A percentile compares a stretch with the other conserved stretches of the same genome.
Evolutionary conservation across 306 rosid species (phyloP).

Genomic region (Cicer pinnatifidum): DNA sequence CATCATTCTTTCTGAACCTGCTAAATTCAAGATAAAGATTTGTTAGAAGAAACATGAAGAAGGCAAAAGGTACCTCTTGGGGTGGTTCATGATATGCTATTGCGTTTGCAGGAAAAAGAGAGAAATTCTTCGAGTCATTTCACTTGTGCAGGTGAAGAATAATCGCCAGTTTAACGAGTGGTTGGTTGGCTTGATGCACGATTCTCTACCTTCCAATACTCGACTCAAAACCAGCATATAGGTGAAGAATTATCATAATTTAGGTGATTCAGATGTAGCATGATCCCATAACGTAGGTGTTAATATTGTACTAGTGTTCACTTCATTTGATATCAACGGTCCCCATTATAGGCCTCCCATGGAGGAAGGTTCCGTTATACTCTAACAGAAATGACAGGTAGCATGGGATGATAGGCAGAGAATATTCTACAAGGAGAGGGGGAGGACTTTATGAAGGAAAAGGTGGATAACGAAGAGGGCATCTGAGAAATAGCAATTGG

Average conservation of each 20-base stretch:
- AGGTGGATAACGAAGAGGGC: background rate
- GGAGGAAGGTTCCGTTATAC: background rate
- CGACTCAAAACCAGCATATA: too few relatives aligned
- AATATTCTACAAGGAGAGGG: background rate
- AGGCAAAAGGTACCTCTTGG: background rate
- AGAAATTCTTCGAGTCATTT: background rate
- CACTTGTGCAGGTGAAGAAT: conserved; percentile 1
- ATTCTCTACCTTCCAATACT: too few relatives aligned
- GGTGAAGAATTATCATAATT: background rate
- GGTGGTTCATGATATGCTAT: conserved; percentile 3
- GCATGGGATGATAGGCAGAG: background rate
- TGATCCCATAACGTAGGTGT: background rate
- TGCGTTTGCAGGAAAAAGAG: background rate
- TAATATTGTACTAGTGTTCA: background rate
- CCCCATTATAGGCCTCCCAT: too few relatives aligned
- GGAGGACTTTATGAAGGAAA: background rate
- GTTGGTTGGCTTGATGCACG: too few relatives aligned
- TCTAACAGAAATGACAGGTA: background rate
- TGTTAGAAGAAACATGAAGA: background rate
- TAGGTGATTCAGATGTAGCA: background rate
- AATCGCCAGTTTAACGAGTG: background rate
- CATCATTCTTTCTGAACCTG: background rate
- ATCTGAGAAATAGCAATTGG: background rate
- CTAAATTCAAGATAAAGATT: conserved; percentile 9
- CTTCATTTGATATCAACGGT: too few relatives aligned